Conservation (phyloP, 257 asterid genomes). For the Ajuga chamaepitys region DNA sequence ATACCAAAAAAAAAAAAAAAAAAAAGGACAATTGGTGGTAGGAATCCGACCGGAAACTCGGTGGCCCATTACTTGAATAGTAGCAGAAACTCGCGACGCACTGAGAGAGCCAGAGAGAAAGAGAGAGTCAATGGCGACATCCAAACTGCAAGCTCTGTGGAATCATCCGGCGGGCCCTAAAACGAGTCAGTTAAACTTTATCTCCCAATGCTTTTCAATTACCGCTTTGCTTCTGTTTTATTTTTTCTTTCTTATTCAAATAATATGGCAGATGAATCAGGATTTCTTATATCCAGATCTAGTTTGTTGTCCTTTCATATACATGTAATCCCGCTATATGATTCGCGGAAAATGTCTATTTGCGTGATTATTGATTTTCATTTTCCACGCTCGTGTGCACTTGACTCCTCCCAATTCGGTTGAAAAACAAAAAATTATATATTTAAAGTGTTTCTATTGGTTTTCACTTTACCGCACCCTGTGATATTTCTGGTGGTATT, state of each 20-base stretch:
- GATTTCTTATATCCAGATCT: background rate
- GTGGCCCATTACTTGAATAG: constrained; percentile 2
- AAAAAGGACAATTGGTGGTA: background rate
- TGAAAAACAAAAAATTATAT: background rate
- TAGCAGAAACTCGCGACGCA: background rate
- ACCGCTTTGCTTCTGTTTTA: background rate
- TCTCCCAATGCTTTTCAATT: background rate
- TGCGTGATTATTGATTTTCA: background rate
- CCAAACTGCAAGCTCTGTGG: constrained; percentile 48
- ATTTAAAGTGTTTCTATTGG: background rate
- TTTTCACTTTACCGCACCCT: background rate
- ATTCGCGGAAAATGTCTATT: background rate
- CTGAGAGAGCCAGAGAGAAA: background rate
- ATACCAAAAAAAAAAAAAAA: background rate
- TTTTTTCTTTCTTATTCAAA: background rate
- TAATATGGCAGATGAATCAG: background rate
- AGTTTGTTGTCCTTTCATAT: background rate
- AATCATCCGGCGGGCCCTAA: constrained; percentile 65
- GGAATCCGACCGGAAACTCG: background rate
- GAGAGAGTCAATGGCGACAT: constrained; percentile 35
- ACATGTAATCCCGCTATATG: background rate
- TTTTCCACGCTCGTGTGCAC: no score
- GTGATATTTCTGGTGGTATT: background rate
- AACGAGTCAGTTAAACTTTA: constrained; percentile 34
- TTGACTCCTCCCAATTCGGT: background rate